These are phyloP conservation scores for Pichia sp. DNA, from an alignment of 1,139 yeast genomes.

Conservation along the genomic window DNA sequence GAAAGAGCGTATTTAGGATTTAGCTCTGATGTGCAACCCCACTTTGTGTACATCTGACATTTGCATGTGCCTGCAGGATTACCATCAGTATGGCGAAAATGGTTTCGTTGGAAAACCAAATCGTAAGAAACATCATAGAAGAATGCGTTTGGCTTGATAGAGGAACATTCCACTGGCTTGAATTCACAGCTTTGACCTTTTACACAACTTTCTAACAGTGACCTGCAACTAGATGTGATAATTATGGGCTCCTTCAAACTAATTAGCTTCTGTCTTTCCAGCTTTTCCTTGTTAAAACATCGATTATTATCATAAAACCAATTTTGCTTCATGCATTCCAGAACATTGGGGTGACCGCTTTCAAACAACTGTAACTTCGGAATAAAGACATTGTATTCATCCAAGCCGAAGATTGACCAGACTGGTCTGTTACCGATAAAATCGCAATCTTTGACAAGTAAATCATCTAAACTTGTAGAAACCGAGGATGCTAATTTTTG, in stretches of 20 bases:
- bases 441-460: not conserved
- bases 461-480: not conserved
- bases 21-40: not conserved
- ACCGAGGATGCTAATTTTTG: constrained; percentile 3
- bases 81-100: no score
- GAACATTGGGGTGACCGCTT: no score
- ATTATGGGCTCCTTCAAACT: no score
- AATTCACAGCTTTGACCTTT: not conserved
- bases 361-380: not conserved
- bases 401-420: not conserved
- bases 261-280: not conserved
- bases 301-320: no score
- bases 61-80: no score
- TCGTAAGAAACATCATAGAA: not conserved
- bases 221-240: not conserved
- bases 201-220: not conserved
- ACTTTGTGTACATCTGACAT: no score
- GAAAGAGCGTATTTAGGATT: not conserved
- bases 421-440: not conserved
- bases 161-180: not conserved
- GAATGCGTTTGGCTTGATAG: not conserved
- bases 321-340: no score
- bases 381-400: not conserved
- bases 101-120: no score
- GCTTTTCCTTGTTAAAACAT: no score